These are phyloP conservation scores for Arachis monticola DNA, from an alignment of 331 rosid genomes.

Conservation along the genomic window DNA sequence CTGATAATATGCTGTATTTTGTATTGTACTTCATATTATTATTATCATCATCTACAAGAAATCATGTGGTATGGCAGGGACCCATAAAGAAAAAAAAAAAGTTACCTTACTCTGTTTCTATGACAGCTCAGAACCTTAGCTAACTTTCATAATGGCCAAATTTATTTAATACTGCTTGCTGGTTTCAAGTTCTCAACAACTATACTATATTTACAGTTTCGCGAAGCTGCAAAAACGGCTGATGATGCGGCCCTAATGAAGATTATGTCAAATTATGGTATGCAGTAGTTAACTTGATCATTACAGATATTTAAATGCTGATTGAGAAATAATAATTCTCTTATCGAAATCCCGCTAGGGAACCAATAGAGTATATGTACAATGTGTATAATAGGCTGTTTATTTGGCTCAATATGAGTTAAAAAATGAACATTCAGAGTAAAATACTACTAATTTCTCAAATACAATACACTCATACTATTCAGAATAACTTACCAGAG, in stretches of 20 bases:
- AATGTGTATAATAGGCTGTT: no score
- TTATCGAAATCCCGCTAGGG: no score
- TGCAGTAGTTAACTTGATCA: slow-evolving; percentile 15
- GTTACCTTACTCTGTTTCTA: slow-evolving; percentile 13
- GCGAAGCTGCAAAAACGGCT: slow-evolving; percentile 58
- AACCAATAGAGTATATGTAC: no score
- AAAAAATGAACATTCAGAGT: no score
- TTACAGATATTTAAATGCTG: slow-evolving; percentile 6
- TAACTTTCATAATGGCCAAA: slow-evolving; percentile 1
- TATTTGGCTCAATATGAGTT: no score
- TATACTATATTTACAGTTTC: slow-evolving; percentile 60
- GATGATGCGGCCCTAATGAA: slow-evolving; percentile 62
- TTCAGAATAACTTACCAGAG: no score
- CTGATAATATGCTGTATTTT: not conserved
- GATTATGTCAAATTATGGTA: slow-evolving; percentile 80
- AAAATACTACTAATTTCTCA: no score
- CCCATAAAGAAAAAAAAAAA: not conserved
- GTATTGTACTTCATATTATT: slow-evolving; percentile 15
- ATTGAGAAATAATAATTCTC: slow-evolving; percentile 13
- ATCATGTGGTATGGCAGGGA: slow-evolving; percentile 6
- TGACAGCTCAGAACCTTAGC: not conserved
- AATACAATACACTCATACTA: no score
- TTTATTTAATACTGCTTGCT: slow-evolving; percentile 12
- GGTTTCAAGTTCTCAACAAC: slow-evolving; percentile 18
- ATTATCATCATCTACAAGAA: not conserved